Percentiles rank a stretch among this genome's conserved stretches.
Conservation (phyloP, 805 yeast genomes). For the Clavispora phyllophila region DNA sequence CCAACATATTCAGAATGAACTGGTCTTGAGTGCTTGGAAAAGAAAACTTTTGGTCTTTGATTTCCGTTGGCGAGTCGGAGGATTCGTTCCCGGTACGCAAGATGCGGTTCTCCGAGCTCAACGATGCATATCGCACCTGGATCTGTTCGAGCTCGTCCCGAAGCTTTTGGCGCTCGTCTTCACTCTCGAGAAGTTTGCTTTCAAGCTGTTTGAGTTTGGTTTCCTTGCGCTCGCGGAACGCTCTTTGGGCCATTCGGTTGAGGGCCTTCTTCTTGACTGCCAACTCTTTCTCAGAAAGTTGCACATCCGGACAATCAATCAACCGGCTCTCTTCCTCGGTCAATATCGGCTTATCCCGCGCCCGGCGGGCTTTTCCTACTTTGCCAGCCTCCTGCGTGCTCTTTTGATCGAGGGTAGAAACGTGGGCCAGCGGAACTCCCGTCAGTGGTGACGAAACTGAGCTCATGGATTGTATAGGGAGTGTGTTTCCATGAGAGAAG, state of each 20-base stretch:
- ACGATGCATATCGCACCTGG: constrained; percentile 49
- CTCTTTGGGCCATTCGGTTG: constrained; percentile 83
- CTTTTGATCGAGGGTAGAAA: neutral
- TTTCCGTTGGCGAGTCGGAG: constrained; percentile 3
- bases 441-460: constrained; percentile 1
- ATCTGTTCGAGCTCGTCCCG: constrained; percentile 45
- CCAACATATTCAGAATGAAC: constrained; percentile 27
- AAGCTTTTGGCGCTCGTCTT: constrained; percentile 45
- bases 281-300: constrained; percentile 37
- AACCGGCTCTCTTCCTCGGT: constrained; percentile 35
- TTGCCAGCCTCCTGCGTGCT: neutral
- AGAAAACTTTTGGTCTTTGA: constrained; percentile 15
- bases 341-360: constrained; percentile 15
- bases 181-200: constrained; percentile 51
- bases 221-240: constrained; percentile 79
- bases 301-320: constrained; percentile 33
- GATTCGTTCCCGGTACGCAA: constrained; percentile 26
- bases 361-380: neutral
- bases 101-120: constrained; percentile 59
- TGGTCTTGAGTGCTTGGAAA: constrained; percentile 34
- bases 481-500: neutral
- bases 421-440: neutral
- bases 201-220: constrained; percentile 65
- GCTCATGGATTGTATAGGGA: neutral
- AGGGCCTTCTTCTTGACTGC: constrained; percentile 65